Percentiles rank a stretch among this genome's conserved stretches.
phyloP scores from a whole-genome alignment of 441 rosid species.

The Gossypium davidsonii region DNA sequence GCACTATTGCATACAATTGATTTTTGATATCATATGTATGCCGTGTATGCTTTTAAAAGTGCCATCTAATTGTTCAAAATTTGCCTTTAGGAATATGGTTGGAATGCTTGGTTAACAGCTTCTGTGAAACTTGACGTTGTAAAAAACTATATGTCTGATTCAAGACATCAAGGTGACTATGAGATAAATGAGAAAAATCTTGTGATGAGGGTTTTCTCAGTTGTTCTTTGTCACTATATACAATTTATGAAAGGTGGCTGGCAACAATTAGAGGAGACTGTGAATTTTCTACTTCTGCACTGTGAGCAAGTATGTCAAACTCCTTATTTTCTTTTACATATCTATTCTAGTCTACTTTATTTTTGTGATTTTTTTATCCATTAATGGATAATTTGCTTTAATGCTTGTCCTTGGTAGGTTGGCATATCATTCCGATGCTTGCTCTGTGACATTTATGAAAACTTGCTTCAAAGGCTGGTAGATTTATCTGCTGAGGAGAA shows the following conservation, averaged over 20 bases:
- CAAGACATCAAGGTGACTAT: constrained; percentile 34
- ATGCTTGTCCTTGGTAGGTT: constrained; percentile 43
- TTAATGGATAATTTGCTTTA: constrained; percentile 18
- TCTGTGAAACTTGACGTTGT: constrained; percentile 64
- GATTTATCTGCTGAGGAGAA: constrained; percentile 77
- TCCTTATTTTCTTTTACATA: background rate
- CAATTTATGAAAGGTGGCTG: constrained; percentile 93
- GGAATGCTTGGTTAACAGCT: constrained; percentile 88
- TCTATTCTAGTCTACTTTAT: background rate
- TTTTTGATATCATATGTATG: constrained; percentile 12
- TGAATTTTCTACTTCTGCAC: constrained; percentile 70
- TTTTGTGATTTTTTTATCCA: background rate
- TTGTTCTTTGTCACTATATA: constrained; percentile 85
- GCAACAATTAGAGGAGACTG: constrained; percentile 94
- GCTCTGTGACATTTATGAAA: constrained; percentile 76
- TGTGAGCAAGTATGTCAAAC: constrained; percentile 59
- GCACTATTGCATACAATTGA: constrained; percentile 23
- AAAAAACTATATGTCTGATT: constrained; percentile 49
- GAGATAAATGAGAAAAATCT: constrained; percentile 58
- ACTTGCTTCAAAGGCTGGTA: constrained; percentile 67
- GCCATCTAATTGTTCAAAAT: constrained; percentile 23
- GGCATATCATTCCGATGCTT: constrained; percentile 48
- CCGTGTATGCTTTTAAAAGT: constrained; percentile 4
- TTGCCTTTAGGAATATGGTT: constrained; percentile 74
- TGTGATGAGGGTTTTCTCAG: constrained; percentile 68